Evolutionary conservation across 805 yeast species (phyloP).

Genomic region (Brettanomyces nanus): DNA sequence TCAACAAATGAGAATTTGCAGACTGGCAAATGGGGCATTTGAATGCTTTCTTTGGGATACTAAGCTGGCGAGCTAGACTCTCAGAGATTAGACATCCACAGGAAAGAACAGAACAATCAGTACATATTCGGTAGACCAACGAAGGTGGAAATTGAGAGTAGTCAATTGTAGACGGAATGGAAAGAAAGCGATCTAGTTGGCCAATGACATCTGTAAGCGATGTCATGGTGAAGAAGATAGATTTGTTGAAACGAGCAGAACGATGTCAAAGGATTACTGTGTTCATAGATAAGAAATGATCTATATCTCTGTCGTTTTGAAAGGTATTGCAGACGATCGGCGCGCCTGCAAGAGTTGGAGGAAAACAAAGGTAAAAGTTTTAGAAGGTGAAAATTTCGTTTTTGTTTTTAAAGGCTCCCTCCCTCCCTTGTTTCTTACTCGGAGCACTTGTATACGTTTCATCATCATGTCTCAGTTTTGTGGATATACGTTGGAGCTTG

Average conservation of each 20-base stretch:
- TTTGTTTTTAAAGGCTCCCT: too few relatives aligned
- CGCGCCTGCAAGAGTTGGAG: neutral
- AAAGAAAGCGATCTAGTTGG: conserved; percentile 12
- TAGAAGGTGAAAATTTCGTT: neutral
- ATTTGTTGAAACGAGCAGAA: too few relatives aligned
- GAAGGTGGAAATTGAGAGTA: conserved; percentile 15
- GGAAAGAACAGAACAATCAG: conserved; percentile 26
- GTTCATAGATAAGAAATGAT: too few relatives aligned
- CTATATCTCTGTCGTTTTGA: too few relatives aligned
- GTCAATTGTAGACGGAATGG: conserved; percentile 18
- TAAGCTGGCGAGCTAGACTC: conserved; percentile 17
- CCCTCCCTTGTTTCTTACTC: too few relatives aligned
- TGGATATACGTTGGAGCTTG: conserved; percentile 39
- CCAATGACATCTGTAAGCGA: conserved; percentile 1
- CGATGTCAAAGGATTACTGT: too few relatives aligned
- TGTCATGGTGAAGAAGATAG: too few relatives aligned
- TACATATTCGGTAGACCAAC: conserved; percentile 13
- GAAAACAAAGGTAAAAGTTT: neutral
- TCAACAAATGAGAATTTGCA: conserved; percentile 16
- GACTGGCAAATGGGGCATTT: conserved; percentile 31
- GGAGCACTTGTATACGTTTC: too few relatives aligned
- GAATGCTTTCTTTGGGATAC: conserved; percentile 14
- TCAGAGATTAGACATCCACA: conserved; percentile 37
- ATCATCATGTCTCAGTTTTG: conserved; percentile 30
- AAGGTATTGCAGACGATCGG: too few relatives aligned